Evolutionary conservation across 2,329 filamentous ascomycete species (phyloP), one percentile per base, ranked within the genome.

Genomic region (Aspergillus thermomutatus): DNA sequence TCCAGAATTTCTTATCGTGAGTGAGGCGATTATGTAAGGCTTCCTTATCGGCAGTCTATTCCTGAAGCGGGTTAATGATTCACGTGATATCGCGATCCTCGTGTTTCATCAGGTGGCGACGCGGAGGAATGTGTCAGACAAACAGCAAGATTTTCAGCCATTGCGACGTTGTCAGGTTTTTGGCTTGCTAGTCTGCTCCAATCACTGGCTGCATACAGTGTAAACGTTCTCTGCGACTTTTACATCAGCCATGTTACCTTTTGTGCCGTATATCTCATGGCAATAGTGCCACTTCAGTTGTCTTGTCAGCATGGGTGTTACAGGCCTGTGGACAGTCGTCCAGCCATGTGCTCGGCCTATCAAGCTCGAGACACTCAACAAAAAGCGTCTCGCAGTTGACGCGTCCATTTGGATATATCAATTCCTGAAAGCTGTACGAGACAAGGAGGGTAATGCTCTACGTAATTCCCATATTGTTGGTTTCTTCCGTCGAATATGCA

Each of bases 391-490:
- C 50, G 95, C 94, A 49, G 91, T 99, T 64, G 94, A 99, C 77
- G 94, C 95, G 57, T 97, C 92, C 11, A 99, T 99, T 72, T 99
- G 94, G 94, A 97, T 99, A 67, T 99, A 99, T 81, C 94, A 99
- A 72, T 99, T 99, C 70, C 86, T 99, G 67, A 99, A 99, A 79
- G 94, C 95, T 9, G 94, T 99, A 10, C 92, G 94, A 67, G 94
- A 99, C 77, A 97, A 97, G 70, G 94, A 99, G 76, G 94, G 94
- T 53, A 96, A 99, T 70, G 94, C 94, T 1, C 82, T 99, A 52
- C 91, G 92, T 62, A 99, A 97, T 78, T 93, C 91, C 28, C 94
- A 99, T 70, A 86, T 99, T 37, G 91, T 99, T 46, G 94, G 95
- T 41, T 99, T 99, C 84, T 99, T 99, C 77, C 90, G 94, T 52